Evolutionary conservation across 176 grass and related monocot genomes (phyloP).

Genomic region (Calamus simplicifolius): DNA sequence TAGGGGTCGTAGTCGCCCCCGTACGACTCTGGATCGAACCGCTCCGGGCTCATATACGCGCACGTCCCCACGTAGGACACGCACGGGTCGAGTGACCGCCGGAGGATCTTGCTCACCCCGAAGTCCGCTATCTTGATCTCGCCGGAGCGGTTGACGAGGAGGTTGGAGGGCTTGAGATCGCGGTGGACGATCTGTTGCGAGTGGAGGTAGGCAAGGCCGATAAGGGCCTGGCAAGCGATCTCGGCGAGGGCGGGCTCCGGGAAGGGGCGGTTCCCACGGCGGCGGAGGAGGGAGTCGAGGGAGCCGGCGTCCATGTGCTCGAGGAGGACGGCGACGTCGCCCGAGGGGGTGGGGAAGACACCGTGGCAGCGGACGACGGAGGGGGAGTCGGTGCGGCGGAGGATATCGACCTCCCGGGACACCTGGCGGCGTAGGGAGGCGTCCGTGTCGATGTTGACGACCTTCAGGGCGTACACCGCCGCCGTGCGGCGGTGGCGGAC

Average conservation of each 20-base stretch:
- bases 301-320: conserved; percentile 62
- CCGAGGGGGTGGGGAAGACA: conserved; percentile 20
- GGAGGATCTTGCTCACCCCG: conserved; percentile 64
- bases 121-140: conserved; percentile 88
- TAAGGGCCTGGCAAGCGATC: conserved; percentile 55
- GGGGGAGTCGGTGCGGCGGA: conserved; percentile 41
- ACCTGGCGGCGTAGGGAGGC: conserved; percentile 30
- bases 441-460: conserved; percentile 6
- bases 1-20: conserved; percentile 85
- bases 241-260: conserved; percentile 52
- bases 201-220: conserved; percentile 53
- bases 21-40: conserved; percentile 66
- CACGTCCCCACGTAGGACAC: conserved; percentile 78
- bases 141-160: conserved; percentile 46
- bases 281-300: conserved; percentile 42
- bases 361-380: conserved; percentile 62
- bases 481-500: conserved; percentile 42
- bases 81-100: conserved; percentile 61
- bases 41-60: conserved; percentile 85
- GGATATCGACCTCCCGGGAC: conserved; percentile 59
- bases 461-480: conserved; percentile 32
- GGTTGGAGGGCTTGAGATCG: conserved; percentile 77
- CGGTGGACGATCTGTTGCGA: conserved; percentile 66
- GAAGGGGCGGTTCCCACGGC: conserved; percentile 32
- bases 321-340: conserved; percentile 37